Conservation (phyloP, 2,329 filamentous ascomycete species). For the Monosporascus sp. region DNA sequence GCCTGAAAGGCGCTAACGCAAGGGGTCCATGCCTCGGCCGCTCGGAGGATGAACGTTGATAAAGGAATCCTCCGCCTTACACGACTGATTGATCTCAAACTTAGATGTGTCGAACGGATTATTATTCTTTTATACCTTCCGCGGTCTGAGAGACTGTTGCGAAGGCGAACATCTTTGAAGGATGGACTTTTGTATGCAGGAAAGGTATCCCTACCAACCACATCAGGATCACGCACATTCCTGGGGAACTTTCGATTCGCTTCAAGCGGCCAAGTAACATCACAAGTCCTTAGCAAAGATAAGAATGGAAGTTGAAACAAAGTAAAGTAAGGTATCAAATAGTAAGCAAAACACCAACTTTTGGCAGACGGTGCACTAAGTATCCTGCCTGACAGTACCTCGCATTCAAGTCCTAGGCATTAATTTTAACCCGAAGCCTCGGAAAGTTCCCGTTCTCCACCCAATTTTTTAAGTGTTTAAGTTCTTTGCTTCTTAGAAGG, state of each 20-base stretch:
- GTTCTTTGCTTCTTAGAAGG: slow-evolving; percentile 38
- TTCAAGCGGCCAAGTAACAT: too few relatives aligned
- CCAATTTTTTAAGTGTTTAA: slow-evolving; percentile 14
- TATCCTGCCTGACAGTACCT: not conserved
- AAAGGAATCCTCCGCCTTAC: too few relatives aligned
- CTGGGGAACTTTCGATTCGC: not conserved
- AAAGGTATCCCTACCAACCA: too few relatives aligned
- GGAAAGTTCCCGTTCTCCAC: not conserved
- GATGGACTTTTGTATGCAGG: too few relatives aligned
- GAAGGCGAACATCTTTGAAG: too few relatives aligned
- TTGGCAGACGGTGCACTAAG: not conserved
- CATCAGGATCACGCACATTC: not conserved
- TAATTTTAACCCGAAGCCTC: slow-evolving; percentile 3
- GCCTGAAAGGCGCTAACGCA: not conserved
- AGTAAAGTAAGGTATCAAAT: not conserved
- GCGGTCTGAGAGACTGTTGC: too few relatives aligned
- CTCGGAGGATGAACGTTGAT: too few relatives aligned
- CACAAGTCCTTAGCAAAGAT: too few relatives aligned
- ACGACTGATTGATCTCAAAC: too few relatives aligned
- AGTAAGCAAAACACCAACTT: not conserved
- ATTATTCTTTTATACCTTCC: too few relatives aligned
- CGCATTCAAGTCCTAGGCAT: not conserved
- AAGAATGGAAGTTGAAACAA: not conserved
- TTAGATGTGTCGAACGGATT: too few relatives aligned
- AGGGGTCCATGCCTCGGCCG: not conserved